A percentile compares a stretch with the other conserved stretches of the same genome.
Evolutionary conservation across 345 rosid genomes (phyloP).

Genomic region (Eucalyptus paniculata): DNA sequence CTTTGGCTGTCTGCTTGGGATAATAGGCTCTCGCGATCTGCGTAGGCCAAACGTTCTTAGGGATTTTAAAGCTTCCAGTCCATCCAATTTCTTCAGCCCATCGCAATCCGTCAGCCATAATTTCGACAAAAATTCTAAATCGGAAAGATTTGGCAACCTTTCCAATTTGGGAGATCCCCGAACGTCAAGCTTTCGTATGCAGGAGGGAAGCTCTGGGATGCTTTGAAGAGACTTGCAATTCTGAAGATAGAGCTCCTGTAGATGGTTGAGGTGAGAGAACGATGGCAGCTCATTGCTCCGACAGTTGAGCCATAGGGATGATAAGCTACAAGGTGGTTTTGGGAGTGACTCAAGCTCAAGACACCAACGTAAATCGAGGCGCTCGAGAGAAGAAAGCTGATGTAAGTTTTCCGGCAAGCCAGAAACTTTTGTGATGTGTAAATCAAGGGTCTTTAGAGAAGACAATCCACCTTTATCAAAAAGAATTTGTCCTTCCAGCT

Average conservation of each 20-base stretch:
- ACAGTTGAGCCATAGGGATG: fast-evolving
- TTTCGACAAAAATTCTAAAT: no score
- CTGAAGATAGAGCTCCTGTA: fast-evolving
- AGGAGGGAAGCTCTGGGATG: no score
- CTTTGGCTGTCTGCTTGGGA: no score
- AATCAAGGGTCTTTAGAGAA: fast-evolving
- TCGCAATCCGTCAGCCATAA: fast-evolving
- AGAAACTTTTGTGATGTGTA: no score
- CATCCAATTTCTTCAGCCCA: no score
- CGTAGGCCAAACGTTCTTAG: fast-evolving
- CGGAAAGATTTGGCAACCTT: no score
- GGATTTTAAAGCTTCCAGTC: no score
- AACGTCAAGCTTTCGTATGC: fast-evolving
- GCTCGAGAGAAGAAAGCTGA: neutral
- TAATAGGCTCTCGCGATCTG: no score
- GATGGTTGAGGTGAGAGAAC: neutral
- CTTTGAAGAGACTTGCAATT: fast-evolving
- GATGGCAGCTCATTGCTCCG: neutral
- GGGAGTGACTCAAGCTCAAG: fast-evolving
- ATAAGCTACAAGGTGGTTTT: neutral
- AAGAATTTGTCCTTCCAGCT: neutral
- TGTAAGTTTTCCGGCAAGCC: neutral
- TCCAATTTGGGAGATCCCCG: no score
- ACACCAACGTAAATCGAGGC: fast-evolving
- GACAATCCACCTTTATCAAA: neutral